Conservation (phyloP, 257 asterid genomes). For the Nicotiana tomentosiformis region DNA sequence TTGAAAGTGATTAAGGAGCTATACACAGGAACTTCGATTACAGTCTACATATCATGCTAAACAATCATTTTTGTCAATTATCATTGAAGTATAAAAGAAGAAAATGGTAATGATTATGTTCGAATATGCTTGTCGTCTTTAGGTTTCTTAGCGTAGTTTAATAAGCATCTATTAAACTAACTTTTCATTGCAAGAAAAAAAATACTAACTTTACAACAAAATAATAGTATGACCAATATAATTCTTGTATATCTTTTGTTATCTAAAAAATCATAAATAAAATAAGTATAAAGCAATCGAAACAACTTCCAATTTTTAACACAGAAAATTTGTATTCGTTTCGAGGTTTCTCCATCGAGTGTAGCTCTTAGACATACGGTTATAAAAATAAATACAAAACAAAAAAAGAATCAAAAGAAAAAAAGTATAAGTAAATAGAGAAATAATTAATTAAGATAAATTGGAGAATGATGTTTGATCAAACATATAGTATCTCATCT, state of each 20-base stretch:
- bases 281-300: neutral
- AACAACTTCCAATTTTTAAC: neutral
- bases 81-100: slow-evolving; percentile 2
- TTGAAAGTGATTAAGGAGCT: neutral
- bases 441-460: neutral
- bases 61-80: neutral
- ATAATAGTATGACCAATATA: neutral
- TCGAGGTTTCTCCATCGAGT: neutral
- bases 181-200: too few relatives aligned
- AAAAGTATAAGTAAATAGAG: neutral
- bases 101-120: slow-evolving; percentile 5
- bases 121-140: slow-evolving; percentile 2
- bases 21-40: neutral
- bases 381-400: neutral
- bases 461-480: neutral
- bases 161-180: neutral
- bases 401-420: neutral
- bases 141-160: slow-evolving; percentile 11
- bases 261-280: neutral
- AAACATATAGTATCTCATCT: neutral
- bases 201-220: neutral
- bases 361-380: too few relatives aligned
- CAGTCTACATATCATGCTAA: neutral
- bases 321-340: neutral
- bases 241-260: neutral